Conservation (phyloP, 2,329 filamentous ascomycete genomes). For the Alternaria burnsii region DNA sequence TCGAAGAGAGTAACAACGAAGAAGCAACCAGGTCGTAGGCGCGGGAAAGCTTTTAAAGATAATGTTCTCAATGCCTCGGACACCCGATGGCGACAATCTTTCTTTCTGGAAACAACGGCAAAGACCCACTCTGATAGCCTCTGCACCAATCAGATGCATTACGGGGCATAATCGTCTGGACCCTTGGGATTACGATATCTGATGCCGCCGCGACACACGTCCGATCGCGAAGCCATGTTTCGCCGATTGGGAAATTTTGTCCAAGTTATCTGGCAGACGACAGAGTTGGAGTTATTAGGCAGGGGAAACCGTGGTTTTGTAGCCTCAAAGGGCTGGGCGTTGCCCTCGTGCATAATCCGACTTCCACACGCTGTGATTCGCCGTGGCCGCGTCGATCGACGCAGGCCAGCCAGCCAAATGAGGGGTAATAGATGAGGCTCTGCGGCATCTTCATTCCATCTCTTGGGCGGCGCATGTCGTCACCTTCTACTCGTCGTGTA, state of each 20-base stretch:
- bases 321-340: slow-evolving; percentile 10
- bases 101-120: slow-evolving; percentile 25
- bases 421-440: slow-evolving; percentile 29
- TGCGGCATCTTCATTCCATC: slow-evolving; percentile 15
- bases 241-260: slow-evolving; percentile 21
- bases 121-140: slow-evolving; percentile 17
- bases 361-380: slow-evolving; percentile 31
- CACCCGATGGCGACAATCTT: slow-evolving; percentile 30
- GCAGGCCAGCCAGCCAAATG: slow-evolving; percentile 18
- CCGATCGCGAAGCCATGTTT: slow-evolving; percentile 18
- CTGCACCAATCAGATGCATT: slow-evolving; percentile 27
- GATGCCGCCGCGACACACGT: slow-evolving; percentile 4
- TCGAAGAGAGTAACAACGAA: slow-evolving; percentile 14
- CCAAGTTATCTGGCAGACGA: neutral
- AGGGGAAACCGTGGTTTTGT: slow-evolving; percentile 13
- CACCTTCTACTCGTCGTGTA: neutral
- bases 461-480: slow-evolving; percentile 8
- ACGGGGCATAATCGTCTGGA: slow-evolving; percentile 22
- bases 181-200: slow-evolving; percentile 35
- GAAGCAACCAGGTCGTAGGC: neutral
- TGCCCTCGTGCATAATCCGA: slow-evolving; percentile 21
- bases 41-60: slow-evolving; percentile 24
- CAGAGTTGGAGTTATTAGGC: neutral
- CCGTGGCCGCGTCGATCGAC: slow-evolving; percentile 23
- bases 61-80: slow-evolving; percentile 9